Evolutionary conservation across 1,284 basidiomycete species (phyloP).

Genomic region (Caloboletus firmus): DNA sequence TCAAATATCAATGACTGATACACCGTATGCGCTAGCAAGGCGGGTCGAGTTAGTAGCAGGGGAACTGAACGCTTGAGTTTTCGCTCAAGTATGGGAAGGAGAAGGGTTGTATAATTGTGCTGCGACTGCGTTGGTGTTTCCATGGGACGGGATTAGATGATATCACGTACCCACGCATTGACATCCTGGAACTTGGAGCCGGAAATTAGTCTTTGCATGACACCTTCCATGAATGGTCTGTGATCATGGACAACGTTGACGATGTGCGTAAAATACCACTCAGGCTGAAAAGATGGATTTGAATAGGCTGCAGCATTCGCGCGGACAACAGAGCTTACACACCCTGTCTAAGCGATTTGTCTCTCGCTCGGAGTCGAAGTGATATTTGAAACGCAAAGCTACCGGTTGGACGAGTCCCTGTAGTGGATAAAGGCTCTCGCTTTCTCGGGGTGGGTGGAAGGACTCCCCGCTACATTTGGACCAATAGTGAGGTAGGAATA

Average conservation of each 20-base stretch:
- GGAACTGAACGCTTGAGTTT: slow-evolving; percentile 79
- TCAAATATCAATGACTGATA: slow-evolving; percentile 92
- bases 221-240: slow-evolving; percentile 70
- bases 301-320: not conserved
- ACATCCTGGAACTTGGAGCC: slow-evolving; percentile 62
- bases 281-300: slow-evolving; percentile 59
- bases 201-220: slow-evolving; percentile 72
- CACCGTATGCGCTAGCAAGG: slow-evolving; percentile 91
- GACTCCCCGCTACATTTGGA: slow-evolving; percentile 52
- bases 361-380: slow-evolving; percentile 84
- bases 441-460: slow-evolving; percentile 32
- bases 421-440: slow-evolving; percentile 71
- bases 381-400: slow-evolving; percentile 88
- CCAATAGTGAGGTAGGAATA: not conserved
- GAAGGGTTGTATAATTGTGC: slow-evolving; percentile 77
- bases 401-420: slow-evolving; percentile 86
- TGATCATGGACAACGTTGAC: slow-evolving; percentile 84
- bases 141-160: not conserved
- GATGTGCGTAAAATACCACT: slow-evolving; percentile 95
- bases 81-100: slow-evolving; percentile 67
- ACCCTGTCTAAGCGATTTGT: slow-evolving; percentile 96
- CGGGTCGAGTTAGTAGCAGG: slow-evolving; percentile 71
- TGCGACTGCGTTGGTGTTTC: slow-evolving; percentile 34
- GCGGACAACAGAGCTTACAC: not conserved
- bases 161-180: slow-evolving; percentile 67